Conservation (phyloP, 805 yeast species). For the Sugiyamaella qingdaonensis region DNA sequence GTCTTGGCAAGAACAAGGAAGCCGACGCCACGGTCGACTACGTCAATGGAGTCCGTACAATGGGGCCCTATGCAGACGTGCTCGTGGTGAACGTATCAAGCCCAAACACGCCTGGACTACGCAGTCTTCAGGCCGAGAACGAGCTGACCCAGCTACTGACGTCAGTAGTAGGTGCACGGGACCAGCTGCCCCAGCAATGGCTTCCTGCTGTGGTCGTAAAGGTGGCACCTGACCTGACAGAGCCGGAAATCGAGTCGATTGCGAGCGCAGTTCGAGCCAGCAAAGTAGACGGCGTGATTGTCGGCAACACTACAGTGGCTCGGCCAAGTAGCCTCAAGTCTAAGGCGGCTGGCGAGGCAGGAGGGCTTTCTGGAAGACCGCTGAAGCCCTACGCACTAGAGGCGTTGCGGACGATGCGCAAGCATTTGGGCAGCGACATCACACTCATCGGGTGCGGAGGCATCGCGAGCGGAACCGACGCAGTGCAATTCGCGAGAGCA, state of each 20-base stretch:
- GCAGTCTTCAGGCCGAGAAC: slow-evolving; percentile 75
- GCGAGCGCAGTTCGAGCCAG: slow-evolving; percentile 75
- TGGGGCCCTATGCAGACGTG: slow-evolving; percentile 84
- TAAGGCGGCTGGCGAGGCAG: slow-evolving; percentile 52
- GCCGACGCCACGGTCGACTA: slow-evolving; percentile 81
- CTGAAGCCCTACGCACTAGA: slow-evolving; percentile 71
- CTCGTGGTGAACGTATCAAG: slow-evolving; percentile 88
- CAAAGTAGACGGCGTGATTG: slow-evolving; percentile 83
- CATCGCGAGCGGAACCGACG: slow-evolving; percentile 81
- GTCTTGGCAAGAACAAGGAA: slow-evolving; percentile 86
- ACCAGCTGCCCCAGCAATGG: slow-evolving; percentile 39
- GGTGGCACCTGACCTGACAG: slow-evolving; percentile 88
- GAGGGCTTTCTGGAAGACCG: slow-evolving; percentile 93
- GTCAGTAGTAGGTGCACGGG: slow-evolving; percentile 66
- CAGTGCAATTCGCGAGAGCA: slow-evolving; percentile 84
- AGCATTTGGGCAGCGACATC: slow-evolving; percentile 68
- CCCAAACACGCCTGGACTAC: slow-evolving; percentile 93
- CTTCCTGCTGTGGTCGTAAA: slow-evolving; percentile 72
- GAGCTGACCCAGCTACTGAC: slow-evolving; percentile 65
- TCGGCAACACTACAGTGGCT: slow-evolving; percentile 86
- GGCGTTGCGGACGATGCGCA: slow-evolving; percentile 67
- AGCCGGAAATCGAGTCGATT: slow-evolving; percentile 73
- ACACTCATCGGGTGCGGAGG: slow-evolving; percentile 95
- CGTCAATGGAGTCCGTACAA: slow-evolving; percentile 72
- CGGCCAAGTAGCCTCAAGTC: slow-evolving; percentile 66